Evolutionary conservation across 1,139 yeast genomes (phyloP), one percentile per base, ranked within the genome.

Genomic region (Blastobotrys arbuscula): DNA sequence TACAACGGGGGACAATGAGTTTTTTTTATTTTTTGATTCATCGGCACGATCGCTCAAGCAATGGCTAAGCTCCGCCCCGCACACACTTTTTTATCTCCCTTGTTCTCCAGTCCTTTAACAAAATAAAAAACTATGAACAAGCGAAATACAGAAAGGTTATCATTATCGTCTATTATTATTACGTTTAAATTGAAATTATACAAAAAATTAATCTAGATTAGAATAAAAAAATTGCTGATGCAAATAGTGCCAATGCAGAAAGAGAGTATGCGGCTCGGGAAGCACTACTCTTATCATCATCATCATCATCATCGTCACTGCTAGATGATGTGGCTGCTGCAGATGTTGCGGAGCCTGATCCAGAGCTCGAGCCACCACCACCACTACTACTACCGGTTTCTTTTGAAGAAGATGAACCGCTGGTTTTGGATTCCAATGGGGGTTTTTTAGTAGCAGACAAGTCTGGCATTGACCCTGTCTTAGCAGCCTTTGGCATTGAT

Each of bases 401-500:
- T 28, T 28, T 28, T 28, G 31, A n/a, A 12, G 31, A 28, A 5
- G 5, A 5, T 28, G 31, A 28, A 28, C 18, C 4, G 13, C 18
- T 18, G 20, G 3, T 5, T 12, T 34, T n/a, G 19, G 38, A 6
- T 16, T 34, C 38, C 10, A 19, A 34, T 7, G 38, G 20, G 20
- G 20, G 10, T 9, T 5, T 28, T 5, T 9, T 9, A 28, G 31
- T 28, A 28, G 12, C 31, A 5, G 31, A 28, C 13, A 9, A 28
- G 13, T 28, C 13, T 28, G 31, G 31, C 13, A 28, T 12, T 28
- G 31, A 16, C 9, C 38, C 38, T 8, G 38, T 34, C 10, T 16
- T 19, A 10, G 4, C 7, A 34, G 38, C 38, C 13, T 28, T 28
- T 61, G 24, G 55, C 53, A 46, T 57, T 59, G 24, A 65, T 48